Percentiles rank a stretch among this genome's conserved stretches.
phyloP scores from a whole-genome alignment of 139 green algal species.

The Asterochloris erici region DNA sequence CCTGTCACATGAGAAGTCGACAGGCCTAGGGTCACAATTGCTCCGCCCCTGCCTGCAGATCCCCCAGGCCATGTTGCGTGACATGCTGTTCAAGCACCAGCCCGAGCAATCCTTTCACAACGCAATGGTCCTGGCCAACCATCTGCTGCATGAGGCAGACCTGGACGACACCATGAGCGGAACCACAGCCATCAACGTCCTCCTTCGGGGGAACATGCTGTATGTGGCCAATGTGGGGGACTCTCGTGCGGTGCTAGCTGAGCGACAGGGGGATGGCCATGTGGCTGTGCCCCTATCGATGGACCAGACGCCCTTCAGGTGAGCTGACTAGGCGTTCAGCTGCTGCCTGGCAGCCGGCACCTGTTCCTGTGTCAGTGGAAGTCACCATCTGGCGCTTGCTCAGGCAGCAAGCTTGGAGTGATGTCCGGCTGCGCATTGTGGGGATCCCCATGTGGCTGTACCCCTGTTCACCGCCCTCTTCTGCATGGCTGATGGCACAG shows the following conservation, averaged over 20 bases:
- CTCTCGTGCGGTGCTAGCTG: slow-evolving; percentile 78
- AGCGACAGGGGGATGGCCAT: slow-evolving; percentile 46
- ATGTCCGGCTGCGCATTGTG: background rate
- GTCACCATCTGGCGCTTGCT: no score
- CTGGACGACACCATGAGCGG: slow-evolving; percentile 75
- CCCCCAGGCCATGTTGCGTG: slow-evolving; percentile 34
- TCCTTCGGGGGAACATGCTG: slow-evolving; percentile 63
- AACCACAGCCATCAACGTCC: slow-evolving; percentile 78
- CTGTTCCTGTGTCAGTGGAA: no score
- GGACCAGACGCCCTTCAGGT: slow-evolving; percentile 88
- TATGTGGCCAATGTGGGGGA: slow-evolving; percentile 93
- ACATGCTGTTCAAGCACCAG: slow-evolving; percentile 26
- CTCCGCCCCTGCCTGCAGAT: slow-evolving; percentile 27
- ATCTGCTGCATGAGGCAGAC: slow-evolving; percentile 64
- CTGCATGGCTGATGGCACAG: background rate
- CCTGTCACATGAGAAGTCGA: no score
- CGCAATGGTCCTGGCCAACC: slow-evolving; percentile 73
- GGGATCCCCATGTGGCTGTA: background rate
- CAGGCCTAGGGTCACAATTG: no score
- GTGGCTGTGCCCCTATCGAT: slow-evolving; percentile 54
- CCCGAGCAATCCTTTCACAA: slow-evolving; percentile 33
- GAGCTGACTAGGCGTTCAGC: background rate
- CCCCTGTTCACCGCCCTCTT: background rate
- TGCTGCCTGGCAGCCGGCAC: background rate
- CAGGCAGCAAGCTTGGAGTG: background rate